These are phyloP conservation scores for Nigrograna mackinnonii DNA, from an alignment of 2,329 filamentous ascomycete species.

Conservation along the genomic window DNA sequence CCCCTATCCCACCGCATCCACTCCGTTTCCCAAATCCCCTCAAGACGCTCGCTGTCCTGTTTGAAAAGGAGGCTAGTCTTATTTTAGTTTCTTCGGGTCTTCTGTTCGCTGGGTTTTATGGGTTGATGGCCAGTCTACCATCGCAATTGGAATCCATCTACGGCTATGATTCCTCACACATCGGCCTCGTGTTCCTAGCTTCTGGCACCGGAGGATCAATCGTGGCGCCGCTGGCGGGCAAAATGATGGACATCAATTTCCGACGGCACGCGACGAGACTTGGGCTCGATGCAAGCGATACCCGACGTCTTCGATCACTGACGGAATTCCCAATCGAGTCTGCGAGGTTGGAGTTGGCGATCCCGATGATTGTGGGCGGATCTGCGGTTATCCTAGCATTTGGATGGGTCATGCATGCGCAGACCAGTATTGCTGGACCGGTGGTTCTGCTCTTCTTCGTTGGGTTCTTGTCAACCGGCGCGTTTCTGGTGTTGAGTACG, in stretches of 20 bases:
- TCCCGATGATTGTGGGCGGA: slow-evolving; percentile 22
- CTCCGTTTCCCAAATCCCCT: slow-evolving; percentile 11
- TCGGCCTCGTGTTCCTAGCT: slow-evolving; percentile 30
- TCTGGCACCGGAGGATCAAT: slow-evolving; percentile 16
- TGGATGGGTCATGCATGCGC: slow-evolving; percentile 37
- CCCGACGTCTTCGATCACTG: slow-evolving; percentile 55
- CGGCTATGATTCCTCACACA: slow-evolving; percentile 1
- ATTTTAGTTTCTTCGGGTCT: slow-evolving; percentile 4
- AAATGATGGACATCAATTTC: slow-evolving; percentile 70
- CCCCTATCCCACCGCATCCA: slow-evolving; percentile 2
- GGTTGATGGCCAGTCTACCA: slow-evolving; percentile 3
- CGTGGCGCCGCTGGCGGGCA: background rate
- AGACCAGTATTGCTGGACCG: slow-evolving; percentile 33
- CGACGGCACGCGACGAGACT: slow-evolving; percentile 63
- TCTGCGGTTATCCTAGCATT: slow-evolving; percentile 29
- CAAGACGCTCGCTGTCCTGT: slow-evolving; percentile 5
- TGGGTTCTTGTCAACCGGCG: slow-evolving; percentile 56
- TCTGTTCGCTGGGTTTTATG: slow-evolving; percentile 7
- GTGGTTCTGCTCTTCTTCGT: slow-evolving; percentile 54
- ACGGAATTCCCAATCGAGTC: slow-evolving; percentile 52
- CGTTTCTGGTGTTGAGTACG: slow-evolving; percentile 39
- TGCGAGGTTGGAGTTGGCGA: slow-evolving; percentile 38
- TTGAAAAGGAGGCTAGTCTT: slow-evolving; percentile 5
- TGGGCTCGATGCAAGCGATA: slow-evolving; percentile 59
- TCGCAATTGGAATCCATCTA: slow-evolving; percentile 3